A percentile compares a stretch with the other conserved stretches of the same genome.
Conservation (phyloP, 2,329 filamentous ascomycete genomes). For the Talaromyces albobiverticillius region DNA sequence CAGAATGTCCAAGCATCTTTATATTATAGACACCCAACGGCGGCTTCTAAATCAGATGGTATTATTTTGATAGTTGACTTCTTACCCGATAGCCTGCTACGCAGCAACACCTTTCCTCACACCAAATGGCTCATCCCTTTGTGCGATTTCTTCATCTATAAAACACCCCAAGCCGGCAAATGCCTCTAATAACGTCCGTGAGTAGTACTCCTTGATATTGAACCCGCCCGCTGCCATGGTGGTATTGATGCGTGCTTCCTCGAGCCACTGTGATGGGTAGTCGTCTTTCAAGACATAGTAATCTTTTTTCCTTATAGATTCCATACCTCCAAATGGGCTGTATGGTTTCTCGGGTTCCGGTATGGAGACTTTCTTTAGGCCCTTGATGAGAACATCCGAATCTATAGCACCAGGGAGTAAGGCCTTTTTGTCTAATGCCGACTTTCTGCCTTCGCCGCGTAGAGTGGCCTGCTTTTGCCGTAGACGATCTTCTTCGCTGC, state of each 20-base stretch:
- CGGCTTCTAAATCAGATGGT: no score
- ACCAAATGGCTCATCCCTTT: no score
- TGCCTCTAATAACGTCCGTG: conserved; percentile 78
- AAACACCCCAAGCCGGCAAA: conserved; percentile 88
- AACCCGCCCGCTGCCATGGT: conserved; percentile 77
- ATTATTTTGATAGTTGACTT: no score
- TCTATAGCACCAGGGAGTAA: no score
- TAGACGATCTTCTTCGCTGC: conserved; percentile 52
- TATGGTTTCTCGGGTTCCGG: conserved; percentile 71
- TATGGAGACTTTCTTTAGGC: conserved; percentile 65
- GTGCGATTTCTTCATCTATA: conserved; percentile 71
- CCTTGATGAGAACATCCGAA: conserved; percentile 64
- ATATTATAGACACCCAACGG: no score
- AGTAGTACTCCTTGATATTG: conserved; percentile 75
- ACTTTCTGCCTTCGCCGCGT: conserved; percentile 33
- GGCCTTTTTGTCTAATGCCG: conserved; percentile 9
- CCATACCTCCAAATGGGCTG: conserved; percentile 79
- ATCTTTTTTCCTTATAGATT: conserved; percentile 55
- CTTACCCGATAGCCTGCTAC: no score
- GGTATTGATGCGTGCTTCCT: conserved; percentile 62
- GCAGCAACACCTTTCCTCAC: no score
- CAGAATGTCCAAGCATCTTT: no score
- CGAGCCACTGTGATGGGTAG: conserved; percentile 75
- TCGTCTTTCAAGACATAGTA: conserved; percentile 67
- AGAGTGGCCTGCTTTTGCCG: conserved; percentile 44